A percentile compares a stretch with the other conserved stretches of the same genome.
phyloP scores from a whole-genome alignment of 805 yeast species.

The Allodekkera sacchari region DNA sequence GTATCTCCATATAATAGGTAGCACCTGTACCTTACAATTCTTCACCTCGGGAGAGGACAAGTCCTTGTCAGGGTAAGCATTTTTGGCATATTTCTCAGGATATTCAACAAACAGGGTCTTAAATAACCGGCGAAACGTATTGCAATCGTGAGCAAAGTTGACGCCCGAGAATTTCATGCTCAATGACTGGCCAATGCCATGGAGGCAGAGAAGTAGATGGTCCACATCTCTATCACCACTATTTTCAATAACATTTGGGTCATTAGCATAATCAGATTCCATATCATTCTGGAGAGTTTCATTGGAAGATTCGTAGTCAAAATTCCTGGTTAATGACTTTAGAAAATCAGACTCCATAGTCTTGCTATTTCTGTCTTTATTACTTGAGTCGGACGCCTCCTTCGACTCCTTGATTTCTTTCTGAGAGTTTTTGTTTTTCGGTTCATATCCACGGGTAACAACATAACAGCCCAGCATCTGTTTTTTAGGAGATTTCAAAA shows the following conservation, averaged over 20 bases:
- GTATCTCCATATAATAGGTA: conserved; percentile 92
- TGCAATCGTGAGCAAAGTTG: conserved; percentile 80
- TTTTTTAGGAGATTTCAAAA: conserved; percentile 12
- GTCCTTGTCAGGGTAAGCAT: conserved; percentile 27
- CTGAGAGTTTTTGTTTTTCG: conserved; percentile 1
- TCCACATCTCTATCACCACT: conserved; percentile 33
- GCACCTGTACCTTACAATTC: conserved; percentile 66
- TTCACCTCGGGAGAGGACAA: conserved; percentile 10
- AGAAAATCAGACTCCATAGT: conserved; percentile 4
- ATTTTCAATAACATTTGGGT: conserved; percentile 33
- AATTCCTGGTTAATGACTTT: conserved; percentile 6
- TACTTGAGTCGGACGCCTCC: neutral
- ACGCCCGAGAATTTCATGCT: conserved; percentile 73
- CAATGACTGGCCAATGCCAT: conserved; percentile 89
- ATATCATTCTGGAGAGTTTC: conserved; percentile 35
- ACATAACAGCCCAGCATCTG: conserved; percentile 39
- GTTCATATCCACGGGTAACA: conserved; percentile 41
- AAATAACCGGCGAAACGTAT: conserved; percentile 52
- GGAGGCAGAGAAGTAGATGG: conserved; percentile 74
- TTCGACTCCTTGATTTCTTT: neutral
- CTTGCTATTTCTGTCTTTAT: neutral
- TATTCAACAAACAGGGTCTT: conserved; percentile 37
- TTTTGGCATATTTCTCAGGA: conserved; percentile 29
- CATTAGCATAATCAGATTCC: conserved; percentile 43
- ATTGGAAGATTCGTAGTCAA: conserved; percentile 13